These are phyloP conservation scores for Globisporangium middletonii DNA, from an alignment of 352 stramenopile genomes.

Conservation along the genomic window DNA sequence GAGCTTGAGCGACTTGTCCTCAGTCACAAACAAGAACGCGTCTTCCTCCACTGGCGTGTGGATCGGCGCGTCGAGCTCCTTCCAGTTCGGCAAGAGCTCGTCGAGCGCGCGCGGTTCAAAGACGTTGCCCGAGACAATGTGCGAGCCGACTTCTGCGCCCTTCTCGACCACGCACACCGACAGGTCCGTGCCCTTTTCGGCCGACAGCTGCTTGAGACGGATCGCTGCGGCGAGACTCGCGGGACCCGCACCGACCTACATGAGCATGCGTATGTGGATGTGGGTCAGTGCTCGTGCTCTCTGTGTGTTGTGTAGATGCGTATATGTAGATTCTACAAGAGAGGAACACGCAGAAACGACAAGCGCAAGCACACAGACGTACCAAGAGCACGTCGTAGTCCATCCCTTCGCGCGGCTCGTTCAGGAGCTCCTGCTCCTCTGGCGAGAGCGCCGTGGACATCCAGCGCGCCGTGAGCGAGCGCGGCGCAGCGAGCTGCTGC, in stretches of 20 bases:
- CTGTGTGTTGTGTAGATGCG: too few relatives aligned
- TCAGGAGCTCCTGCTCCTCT: slow-evolving; percentile 65
- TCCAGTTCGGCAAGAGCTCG: slow-evolving; percentile 96
- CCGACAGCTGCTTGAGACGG: slow-evolving; percentile 96
- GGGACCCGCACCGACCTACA: slow-evolving; percentile 67
- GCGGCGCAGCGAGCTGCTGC: slow-evolving; percentile 6
- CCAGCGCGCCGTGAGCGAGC: slow-evolving; percentile 21
- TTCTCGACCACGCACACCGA: slow-evolving; percentile 96
- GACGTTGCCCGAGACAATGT: slow-evolving; percentile 98
- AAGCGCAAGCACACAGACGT: slow-evolving; percentile 2
- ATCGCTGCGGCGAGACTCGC: slow-evolving; percentile 96
- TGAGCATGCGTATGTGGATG: background rate
- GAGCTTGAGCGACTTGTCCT: slow-evolving; percentile 83
- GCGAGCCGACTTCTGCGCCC: slow-evolving; percentile 94
- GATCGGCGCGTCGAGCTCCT: slow-evolving; percentile 84
- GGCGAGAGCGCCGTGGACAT: slow-evolving; percentile 36
- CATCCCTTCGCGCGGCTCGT: slow-evolving; percentile 89
- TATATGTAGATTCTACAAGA: too few relatives aligned
- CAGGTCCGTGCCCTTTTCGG: slow-evolving; percentile 91
- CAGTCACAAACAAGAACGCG: slow-evolving; percentile 90
- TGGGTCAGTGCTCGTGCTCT: background rate
- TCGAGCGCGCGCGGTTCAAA: slow-evolving; percentile 97
- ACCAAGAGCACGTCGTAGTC: slow-evolving; percentile 99
- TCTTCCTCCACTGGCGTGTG: slow-evolving; percentile 94
- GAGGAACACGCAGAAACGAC: slow-evolving; percentile 17